A percentile compares a stretch with the other conserved stretches of the same genome.
These are phyloP conservation scores for Geum urbanum DNA, from an alignment of 306 rosid species.

Conservation along the genomic window DNA sequence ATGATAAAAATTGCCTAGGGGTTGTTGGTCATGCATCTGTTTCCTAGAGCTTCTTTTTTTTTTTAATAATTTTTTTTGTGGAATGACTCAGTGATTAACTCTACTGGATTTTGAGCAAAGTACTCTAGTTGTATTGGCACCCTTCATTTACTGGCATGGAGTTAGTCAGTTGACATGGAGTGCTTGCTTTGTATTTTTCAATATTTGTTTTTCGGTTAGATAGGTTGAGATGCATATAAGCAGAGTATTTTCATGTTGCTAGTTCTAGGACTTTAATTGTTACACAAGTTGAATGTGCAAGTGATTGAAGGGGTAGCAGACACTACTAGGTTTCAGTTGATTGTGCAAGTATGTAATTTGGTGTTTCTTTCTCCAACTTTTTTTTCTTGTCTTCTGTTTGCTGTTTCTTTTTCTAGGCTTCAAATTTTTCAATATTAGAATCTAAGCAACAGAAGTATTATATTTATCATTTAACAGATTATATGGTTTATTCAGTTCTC, in stretches of 20 bases:
- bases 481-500: neutral
- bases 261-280: neutral
- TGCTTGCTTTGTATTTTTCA: too few species aligned
- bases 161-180: neutral
- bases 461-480: neutral
- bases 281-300: neutral
- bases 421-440: neutral
- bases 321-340: neutral
- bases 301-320: neutral
- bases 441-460: neutral
- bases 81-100: too few species aligned
- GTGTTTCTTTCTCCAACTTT: neutral
- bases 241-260: neutral
- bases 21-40: neutral
- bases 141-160: neutral
- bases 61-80: too few species aligned
- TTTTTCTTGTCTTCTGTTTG: neutral
- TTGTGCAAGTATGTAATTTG: neutral
- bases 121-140: neutral
- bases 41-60: neutral
- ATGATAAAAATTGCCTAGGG: neutral
- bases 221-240: neutral
- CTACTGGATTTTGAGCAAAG: neutral
- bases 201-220: neutral
- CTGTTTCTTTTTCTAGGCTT: neutral